Conservation (phyloP, 371 early-diverging fungal species). For the Batrachochytrium dendrobatidis region DNA sequence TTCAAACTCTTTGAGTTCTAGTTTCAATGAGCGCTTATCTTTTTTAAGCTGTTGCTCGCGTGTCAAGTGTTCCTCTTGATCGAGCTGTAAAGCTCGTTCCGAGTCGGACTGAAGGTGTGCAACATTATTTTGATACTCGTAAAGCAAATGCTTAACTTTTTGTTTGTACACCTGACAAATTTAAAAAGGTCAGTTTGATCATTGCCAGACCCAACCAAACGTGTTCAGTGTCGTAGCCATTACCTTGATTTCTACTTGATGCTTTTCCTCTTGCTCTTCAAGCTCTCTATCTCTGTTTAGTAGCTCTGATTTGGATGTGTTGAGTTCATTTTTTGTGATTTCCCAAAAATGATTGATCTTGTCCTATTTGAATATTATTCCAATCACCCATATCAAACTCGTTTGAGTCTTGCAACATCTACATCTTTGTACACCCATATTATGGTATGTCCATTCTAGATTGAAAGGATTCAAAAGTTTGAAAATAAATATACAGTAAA, state of each 20-base stretch:
- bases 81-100: conserved; percentile 44
- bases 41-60: conserved; percentile 43
- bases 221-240: too few relatives aligned
- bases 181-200: neutral
- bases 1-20: conserved; percentile 49
- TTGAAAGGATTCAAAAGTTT: too few relatives aligned
- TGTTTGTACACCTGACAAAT: conserved; percentile 47
- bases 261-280: conserved; percentile 52
- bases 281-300: conserved; percentile 50
- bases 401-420: neutral
- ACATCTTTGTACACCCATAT: too few relatives aligned
- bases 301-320: conserved; percentile 32
- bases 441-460: too few relatives aligned
- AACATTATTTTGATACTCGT: conserved; percentile 59
- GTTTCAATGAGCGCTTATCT: conserved; percentile 46
- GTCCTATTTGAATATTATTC: conserved; percentile 36
- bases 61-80: conserved; percentile 38
- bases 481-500: too few relatives aligned
- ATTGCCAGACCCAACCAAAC: too few relatives aligned
- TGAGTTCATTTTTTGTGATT: conserved; percentile 44
- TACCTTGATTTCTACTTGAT: conserved; percentile 56
- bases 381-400: neutral
- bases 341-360: conserved; percentile 49
- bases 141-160: conserved; percentile 56
- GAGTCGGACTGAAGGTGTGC: conserved; percentile 51